phyloP scores from a whole-genome alignment of 164 flowering plant genomes.

The Euptelea pleiosperma region DNA sequence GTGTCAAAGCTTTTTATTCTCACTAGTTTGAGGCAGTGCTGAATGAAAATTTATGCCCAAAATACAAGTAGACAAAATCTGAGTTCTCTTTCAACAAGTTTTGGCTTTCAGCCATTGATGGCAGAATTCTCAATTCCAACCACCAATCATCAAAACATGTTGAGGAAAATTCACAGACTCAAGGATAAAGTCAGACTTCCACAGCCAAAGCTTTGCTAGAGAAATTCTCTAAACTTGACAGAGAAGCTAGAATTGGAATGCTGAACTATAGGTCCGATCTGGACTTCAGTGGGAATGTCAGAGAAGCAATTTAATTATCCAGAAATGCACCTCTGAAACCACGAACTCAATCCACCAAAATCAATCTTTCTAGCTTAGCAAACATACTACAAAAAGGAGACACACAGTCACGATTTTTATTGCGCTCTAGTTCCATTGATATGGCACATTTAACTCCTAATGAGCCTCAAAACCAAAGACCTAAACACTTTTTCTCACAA shows the following conservation, averaged over 20 bases:
- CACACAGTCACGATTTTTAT: no score
- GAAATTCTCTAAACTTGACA: conserved; percentile 40
- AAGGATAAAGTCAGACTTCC: conserved; percentile 27
- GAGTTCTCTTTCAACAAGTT: conserved; percentile 32
- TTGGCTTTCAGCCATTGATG: conserved; percentile 50
- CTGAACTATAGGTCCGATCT: conserved; percentile 32
- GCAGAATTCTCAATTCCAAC: conserved; percentile 36
- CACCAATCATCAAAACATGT: conserved; percentile 26
- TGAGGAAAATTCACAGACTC: conserved; percentile 26
- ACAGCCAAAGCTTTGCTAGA: conserved; percentile 37
- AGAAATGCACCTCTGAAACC: conserved; percentile 55
- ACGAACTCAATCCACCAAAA: no score
- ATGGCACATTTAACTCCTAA: no score
- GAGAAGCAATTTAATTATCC: conserved; percentile 56
- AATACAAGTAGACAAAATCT: no score
- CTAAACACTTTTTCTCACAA: no score
- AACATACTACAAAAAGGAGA: no score
- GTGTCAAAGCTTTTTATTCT: no score
- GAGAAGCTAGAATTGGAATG: conserved; percentile 38
- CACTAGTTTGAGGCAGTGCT: no score
- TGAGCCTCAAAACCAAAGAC: no score
- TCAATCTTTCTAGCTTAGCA: no score
- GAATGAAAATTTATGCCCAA: no score
- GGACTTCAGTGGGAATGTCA: conserved; percentile 43
- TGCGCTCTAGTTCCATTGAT: no score